phyloP scores from a whole-genome alignment of 148 eudicot species.

The Diospyros lotus region DNA sequence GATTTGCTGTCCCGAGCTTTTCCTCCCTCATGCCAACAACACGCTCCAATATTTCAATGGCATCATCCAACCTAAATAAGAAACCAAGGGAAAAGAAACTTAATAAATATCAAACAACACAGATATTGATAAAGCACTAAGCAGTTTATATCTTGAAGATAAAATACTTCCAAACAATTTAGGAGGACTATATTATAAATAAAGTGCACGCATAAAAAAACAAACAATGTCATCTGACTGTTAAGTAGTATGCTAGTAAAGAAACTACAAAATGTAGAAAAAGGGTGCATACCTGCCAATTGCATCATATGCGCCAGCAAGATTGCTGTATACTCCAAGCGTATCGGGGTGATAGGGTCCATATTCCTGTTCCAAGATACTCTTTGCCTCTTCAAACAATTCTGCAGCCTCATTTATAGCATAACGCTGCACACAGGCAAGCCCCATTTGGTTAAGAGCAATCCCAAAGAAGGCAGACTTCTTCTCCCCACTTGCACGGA shows the following conservation, averaged over 20 bases:
- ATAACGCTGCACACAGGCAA: conserved; percentile 88
- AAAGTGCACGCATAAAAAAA: background rate
- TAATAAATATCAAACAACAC: no score
- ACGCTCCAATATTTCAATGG: conserved; percentile 71
- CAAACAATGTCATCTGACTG: background rate
- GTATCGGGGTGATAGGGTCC: conserved; percentile 96
- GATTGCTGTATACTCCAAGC: conserved; percentile 95
- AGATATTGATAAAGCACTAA: no score
- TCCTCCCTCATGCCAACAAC: conserved; percentile 96
- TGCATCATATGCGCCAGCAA: conserved; percentile 97
- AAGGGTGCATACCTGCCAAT: conserved; percentile 69
- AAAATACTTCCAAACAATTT: no score
- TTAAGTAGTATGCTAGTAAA: background rate
- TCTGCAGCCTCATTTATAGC: conserved; percentile 78
- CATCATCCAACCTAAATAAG: conserved; percentile 77
- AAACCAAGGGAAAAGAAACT: background rate
- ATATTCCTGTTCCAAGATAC: conserved; percentile 75
- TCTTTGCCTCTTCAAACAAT: conserved; percentile 87
- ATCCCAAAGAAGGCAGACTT: conserved; percentile 94
- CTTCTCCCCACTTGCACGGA: conserved; percentile 85
- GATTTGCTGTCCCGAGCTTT: conserved; percentile 96
- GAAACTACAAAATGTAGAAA: no score
- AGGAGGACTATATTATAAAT: no score
- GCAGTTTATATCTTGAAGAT: no score
- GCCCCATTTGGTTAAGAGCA: conserved; percentile 97